These are phyloP conservation scores for Dioscorea dumetorum DNA, from an alignment of 106 monocot species.

Conservation along the genomic window DNA sequence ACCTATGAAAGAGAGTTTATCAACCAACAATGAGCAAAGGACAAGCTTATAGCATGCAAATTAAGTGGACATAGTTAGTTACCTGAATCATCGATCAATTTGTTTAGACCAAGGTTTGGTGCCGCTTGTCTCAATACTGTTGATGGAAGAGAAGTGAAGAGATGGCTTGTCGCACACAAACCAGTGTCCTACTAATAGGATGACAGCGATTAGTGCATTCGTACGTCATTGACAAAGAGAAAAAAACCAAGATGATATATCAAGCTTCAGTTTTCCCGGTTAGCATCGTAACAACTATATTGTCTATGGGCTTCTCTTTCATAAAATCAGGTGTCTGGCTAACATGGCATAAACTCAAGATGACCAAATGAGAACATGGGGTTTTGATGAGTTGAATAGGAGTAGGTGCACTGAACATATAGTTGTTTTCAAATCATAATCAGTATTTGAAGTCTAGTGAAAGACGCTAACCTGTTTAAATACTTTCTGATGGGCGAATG, in stretches of 20 bases:
- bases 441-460: not conserved
- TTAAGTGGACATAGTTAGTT: not conserved
- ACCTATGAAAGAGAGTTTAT: conserved; percentile 14
- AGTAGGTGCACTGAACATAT: too few relatives aligned
- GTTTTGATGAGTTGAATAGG: too few relatives aligned
- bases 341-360: too few relatives aligned
- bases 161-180: conserved; percentile 44
- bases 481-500: conserved; percentile 5
- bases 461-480: conserved; percentile 54
- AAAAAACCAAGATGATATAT: too few relatives aligned
- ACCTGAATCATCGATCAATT: conserved; percentile 15
- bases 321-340: too few relatives aligned
- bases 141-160: conserved; percentile 60
- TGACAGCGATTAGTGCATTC: not conserved
- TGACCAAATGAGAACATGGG: too few relatives aligned
- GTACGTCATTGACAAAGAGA: too few relatives aligned
- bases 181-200: conserved; percentile 47
- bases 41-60: not conserved
- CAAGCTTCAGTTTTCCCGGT: too few relatives aligned
- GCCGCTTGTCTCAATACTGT: conserved; percentile 21
- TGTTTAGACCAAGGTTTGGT: not conserved
- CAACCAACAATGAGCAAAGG: not conserved
- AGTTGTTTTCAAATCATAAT: too few relatives aligned
- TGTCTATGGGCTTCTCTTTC: too few relatives aligned
- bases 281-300: too few relatives aligned